Conservation (phyloP, 441 rosid species). For the Erysimum pusillum region DNA sequence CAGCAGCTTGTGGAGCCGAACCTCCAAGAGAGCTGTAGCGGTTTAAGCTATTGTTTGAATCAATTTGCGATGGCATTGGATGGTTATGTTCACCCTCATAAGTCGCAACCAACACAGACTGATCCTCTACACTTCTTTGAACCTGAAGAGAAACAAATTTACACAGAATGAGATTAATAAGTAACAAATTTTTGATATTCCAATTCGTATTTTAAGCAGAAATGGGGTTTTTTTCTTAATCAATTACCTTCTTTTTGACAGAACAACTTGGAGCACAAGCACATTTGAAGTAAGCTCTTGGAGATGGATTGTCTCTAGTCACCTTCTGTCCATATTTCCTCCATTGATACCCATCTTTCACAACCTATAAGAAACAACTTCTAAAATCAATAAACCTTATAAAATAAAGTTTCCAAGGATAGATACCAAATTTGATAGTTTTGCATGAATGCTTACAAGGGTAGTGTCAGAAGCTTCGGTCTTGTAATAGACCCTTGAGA, state of each 20-base stretch:
- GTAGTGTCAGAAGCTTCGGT: slow-evolving; percentile 78
- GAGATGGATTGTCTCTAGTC: slow-evolving; percentile 96
- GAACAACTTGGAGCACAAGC: slow-evolving; percentile 96
- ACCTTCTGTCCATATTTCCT: slow-evolving; percentile 99
- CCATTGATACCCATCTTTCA: slow-evolving; percentile 99
- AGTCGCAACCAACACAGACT: slow-evolving; percentile 85
- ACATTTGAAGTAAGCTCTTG: slow-evolving; percentile 98
- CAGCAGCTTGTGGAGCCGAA: slow-evolving; percentile 47
- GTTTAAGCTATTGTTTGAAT: slow-evolving; percentile 59
- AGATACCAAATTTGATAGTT: neutral
- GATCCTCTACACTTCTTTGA: slow-evolving; percentile 92
- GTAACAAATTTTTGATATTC: neutral
- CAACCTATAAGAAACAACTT: slow-evolving; percentile 58
- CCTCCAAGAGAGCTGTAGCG: slow-evolving; percentile 49
- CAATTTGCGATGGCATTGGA: slow-evolving; percentile 73
- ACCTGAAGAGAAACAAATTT: slow-evolving; percentile 57
- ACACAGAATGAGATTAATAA: slow-evolving; percentile 14
- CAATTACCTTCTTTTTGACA: slow-evolving; percentile 90
- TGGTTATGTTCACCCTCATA: slow-evolving; percentile 99
- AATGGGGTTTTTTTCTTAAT: neutral
- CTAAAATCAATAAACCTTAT: slow-evolving; percentile 29
- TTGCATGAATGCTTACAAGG: slow-evolving; percentile 63
- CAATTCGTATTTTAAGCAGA: neutral
- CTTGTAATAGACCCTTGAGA: slow-evolving; percentile 63
- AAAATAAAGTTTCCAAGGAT: neutral